Conservation (phyloP, 2,329 filamentous ascomycete genomes). For the Akanthomyces muscarius region DNA sequence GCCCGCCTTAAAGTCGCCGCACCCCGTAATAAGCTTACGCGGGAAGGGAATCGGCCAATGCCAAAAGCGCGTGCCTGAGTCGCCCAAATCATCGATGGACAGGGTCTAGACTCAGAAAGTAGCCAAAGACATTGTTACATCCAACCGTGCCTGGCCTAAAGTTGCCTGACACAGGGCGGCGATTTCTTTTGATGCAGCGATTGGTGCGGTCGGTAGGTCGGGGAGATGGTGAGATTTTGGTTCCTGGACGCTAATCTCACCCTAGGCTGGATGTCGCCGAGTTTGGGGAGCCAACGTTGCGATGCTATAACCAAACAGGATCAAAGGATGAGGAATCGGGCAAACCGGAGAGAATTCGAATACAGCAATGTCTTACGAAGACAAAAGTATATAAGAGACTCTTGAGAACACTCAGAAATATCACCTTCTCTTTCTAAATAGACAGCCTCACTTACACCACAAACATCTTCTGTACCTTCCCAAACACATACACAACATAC, state of each 20-base stretch:
- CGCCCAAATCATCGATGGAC: not conserved
- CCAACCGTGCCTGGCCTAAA: not conserved
- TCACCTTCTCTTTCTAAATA: not conserved
- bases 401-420: not conserved
- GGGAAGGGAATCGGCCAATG: not conserved
- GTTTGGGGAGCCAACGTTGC: constrained; percentile 2
- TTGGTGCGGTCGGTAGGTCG: not conserved
- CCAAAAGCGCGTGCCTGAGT: constrained; percentile 1
- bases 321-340: not conserved
- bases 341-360: not conserved
- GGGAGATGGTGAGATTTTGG: constrained; percentile 13
- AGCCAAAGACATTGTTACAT: not conserved
- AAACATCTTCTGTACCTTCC: not conserved
- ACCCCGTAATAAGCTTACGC: constrained; percentile 12
- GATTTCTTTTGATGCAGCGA: not conserved
- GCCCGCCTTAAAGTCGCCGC: not conserved
- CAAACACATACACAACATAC: not conserved
- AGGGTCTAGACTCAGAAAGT: not conserved
- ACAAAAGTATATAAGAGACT: constrained; percentile 10
- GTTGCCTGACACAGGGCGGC: not conserved
- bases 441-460: constrained; percentile 3
- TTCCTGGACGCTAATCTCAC: not conserved
- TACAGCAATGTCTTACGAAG: not conserved
- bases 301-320: constrained; percentile 10
- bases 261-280: not conserved